These are phyloP conservation scores for Candida tetrigidarum DNA, from an alignment of 1,139 yeast species.

Conservation along the genomic window DNA sequence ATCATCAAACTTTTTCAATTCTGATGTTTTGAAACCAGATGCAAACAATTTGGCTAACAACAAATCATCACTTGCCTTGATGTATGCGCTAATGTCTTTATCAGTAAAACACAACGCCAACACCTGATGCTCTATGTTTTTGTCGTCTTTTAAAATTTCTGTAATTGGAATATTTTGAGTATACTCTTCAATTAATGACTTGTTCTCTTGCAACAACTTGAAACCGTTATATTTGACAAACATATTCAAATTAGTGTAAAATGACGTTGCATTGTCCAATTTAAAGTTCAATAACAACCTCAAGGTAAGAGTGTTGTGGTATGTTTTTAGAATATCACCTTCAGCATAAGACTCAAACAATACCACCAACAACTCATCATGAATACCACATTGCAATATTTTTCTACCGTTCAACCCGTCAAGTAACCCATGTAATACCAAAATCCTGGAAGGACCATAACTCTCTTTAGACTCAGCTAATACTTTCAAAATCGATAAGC, in stretches of 20 bases:
- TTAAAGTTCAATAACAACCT: constrained; percentile 42
- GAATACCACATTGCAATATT: constrained; percentile 32
- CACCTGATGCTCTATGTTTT: constrained; percentile 13
- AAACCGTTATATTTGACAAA: constrained; percentile 49
- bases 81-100: neutral
- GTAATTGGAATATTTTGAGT: neutral
- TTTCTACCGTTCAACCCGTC: constrained; percentile 46
- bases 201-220: constrained; percentile 36
- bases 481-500: constrained; percentile 43
- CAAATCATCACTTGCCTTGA: constrained; percentile 4
- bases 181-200: constrained; percentile 22
- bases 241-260: constrained; percentile 37
- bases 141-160: neutral
- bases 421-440: constrained; percentile 59
- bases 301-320: constrained; percentile 56
- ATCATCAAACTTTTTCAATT: constrained; percentile 6
- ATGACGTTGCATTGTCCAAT: constrained; percentile 19
- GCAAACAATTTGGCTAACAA: constrained; percentile 27
- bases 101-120: constrained; percentile 12
- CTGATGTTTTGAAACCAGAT: constrained; percentile 15
- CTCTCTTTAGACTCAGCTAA: constrained; percentile 52
- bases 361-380: constrained; percentile 35
- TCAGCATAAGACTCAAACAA: constrained; percentile 62
- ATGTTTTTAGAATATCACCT: constrained; percentile 56
- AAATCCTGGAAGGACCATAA: constrained; percentile 76